Conservation (phyloP, 2,329 filamentous ascomycete species). For the Penicillium expansum region DNA sequence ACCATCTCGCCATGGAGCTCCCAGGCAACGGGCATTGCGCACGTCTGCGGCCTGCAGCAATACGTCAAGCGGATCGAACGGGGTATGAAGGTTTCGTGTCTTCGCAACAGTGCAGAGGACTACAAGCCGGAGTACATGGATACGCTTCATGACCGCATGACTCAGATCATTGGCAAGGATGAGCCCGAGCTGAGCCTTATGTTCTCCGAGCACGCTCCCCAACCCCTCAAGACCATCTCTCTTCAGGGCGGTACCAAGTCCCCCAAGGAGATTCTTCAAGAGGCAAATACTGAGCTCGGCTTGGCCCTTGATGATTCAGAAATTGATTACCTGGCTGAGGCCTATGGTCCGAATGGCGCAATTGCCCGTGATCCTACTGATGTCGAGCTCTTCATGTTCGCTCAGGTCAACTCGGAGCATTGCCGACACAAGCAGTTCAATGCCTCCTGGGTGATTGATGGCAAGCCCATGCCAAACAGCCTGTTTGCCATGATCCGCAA, state of each 20-base stretch:
- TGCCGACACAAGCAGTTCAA: conserved; percentile 92
- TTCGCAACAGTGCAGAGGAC: conserved; percentile 56
- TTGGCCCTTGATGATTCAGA: conserved; percentile 84
- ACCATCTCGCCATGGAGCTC: conserved; percentile 96
- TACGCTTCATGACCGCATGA: conserved; percentile 90
- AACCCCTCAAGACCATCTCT: conserved; percentile 70
- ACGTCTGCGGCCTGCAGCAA: conserved; percentile 78
- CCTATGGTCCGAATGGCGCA: conserved; percentile 63
- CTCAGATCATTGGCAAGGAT: conserved; percentile 69
- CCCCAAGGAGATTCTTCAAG: conserved; percentile 70
- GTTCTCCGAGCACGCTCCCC: conserved; percentile 68
- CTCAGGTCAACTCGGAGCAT: conserved; percentile 98
- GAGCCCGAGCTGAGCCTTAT: conserved; percentile 70
- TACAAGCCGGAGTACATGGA: conserved; percentile 60
- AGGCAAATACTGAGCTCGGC: conserved; percentile 80
- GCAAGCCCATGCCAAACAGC: conserved; percentile 71
- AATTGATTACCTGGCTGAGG: conserved; percentile 90
- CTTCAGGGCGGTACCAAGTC: conserved; percentile 64
- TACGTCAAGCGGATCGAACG: conserved; percentile 79
- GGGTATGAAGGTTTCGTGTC: conserved; percentile 71
- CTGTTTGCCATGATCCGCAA: conserved; percentile 96
- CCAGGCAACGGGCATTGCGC: conserved; percentile 88
- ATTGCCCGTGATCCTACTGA: conserved; percentile 69
- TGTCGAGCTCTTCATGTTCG: conserved; percentile 98
- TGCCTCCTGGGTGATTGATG: conserved; percentile 92